These are phyloP conservation scores for Neonectria coccinea DNA, from an alignment of 2,329 filamentous ascomycete species.

Conservation along the genomic window DNA sequence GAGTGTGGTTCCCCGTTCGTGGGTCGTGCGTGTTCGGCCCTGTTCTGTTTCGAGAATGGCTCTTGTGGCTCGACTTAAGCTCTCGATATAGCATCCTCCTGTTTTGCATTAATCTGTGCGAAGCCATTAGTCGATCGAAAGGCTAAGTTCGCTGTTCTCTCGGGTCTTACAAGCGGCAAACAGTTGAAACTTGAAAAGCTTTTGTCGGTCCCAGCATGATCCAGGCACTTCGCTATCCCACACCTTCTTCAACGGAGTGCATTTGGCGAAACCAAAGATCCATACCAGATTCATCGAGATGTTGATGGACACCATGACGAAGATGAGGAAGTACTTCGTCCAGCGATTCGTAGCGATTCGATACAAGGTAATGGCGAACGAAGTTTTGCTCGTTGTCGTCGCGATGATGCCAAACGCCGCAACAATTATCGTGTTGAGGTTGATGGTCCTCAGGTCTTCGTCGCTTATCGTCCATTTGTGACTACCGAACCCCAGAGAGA, in stretches of 20 bases:
- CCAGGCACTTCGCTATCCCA: constrained; percentile 43
- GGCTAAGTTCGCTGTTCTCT: accelerated
- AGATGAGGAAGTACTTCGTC: constrained; percentile 47
- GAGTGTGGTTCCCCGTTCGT: constrained; percentile 14
- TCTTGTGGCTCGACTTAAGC: constrained; percentile 47
- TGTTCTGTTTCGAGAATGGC: constrained; percentile 43
- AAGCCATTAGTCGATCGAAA: constrained; percentile 9
- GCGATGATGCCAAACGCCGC: constrained; percentile 50
- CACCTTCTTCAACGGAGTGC: constrained; percentile 45
- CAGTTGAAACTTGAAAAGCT: constrained; percentile 45
- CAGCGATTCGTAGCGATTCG: constrained; percentile 46
- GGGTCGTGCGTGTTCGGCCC: constrained; percentile 26
- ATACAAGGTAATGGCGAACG: constrained; percentile 53
- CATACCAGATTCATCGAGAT: constrained; percentile 50
- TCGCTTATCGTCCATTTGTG: constrained; percentile 39
- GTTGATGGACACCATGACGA: constrained; percentile 51
- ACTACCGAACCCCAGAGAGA: constrained; percentile 46
- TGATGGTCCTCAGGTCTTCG: constrained; percentile 43
- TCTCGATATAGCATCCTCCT: constrained; percentile 52
- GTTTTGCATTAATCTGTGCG: constrained; percentile 39
- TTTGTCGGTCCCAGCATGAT: constrained; percentile 47
- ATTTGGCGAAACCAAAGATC: constrained; percentile 51
- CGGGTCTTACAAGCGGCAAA: constrained; percentile 48
- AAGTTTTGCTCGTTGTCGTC: constrained; percentile 53
- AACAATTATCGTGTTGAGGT: constrained; percentile 45